Evolutionary conservation across 805 yeast species (phyloP), one percentile per base, ranked within the genome.

Genomic region (Teunomyces atbi): DNA sequence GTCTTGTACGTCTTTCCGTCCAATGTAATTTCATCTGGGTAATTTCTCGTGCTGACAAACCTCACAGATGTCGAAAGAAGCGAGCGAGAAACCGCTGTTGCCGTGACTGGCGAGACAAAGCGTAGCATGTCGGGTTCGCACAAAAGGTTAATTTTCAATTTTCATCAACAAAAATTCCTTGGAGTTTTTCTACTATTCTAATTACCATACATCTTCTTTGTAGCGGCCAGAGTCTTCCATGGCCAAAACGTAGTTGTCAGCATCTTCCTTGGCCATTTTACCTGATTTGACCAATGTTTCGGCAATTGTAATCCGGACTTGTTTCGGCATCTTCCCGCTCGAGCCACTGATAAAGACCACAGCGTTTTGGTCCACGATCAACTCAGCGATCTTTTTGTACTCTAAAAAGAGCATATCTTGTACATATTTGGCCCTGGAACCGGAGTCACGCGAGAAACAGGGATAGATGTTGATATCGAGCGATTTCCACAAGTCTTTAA

Each of bases 311-410:
- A 86, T 65, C 47, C 96, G 71, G 1, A 92, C 94, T 65, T 84
- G 90, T 18, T 79, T 74, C 0, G 99, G 99, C 99, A 94, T 94
- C 52, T 80, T 80, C 0, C 99, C 98, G 20, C 95, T 83, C 12
- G 96, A 83, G 0, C 99, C 99, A 71, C 99, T 92, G 5, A 94
- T 72, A 60, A 84, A 90, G 4, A 94, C 68, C 0, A 78, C 64
- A 0, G 87, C 95, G n/a, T 72, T 61, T 36, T 78, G 53, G 11
- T 82, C 69, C 1, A 79, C 61, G 4, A 91, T 57, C 44, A 83
- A 62, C 2, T 82, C 76, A 1, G 73, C 78, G 2, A 92, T 65
- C 16, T 70, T 41, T 3, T 69, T 61, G 27, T 75, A 73, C 36
- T 83, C 66, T 23, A 68, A 65, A 68, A 78, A 85, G 35, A 92